Percentiles rank a stretch among this genome's conserved stretches.
Evolutionary conservation across 169 alveolate species (phyloP).

Genomic region (Amoebophrya sp.): DNA sequence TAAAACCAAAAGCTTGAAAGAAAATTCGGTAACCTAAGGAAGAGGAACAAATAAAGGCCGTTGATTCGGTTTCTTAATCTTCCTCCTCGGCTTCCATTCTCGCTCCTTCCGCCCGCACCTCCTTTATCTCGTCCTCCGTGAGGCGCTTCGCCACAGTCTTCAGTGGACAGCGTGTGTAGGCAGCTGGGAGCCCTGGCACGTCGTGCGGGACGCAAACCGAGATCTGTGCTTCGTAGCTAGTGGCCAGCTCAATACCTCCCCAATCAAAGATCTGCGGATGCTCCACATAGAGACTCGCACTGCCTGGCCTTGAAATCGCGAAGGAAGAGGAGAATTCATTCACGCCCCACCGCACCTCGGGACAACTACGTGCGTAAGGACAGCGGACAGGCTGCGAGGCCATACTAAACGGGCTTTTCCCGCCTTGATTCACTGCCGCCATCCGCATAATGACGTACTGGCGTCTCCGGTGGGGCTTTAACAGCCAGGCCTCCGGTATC

Average conservation of each 20-base stretch:
- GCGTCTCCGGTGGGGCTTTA: background rate
- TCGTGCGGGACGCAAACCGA: no score
- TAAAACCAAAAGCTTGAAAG: no score
- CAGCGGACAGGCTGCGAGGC: background rate
- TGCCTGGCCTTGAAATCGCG: background rate
- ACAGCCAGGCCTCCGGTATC: background rate
- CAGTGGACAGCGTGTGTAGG: no score
- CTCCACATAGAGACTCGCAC: background rate
- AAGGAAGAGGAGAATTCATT: background rate
- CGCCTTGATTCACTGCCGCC: background rate
- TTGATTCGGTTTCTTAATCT: no score
- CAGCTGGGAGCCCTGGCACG: no score
- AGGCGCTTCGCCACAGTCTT: background rate
- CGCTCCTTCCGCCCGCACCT: background rate
- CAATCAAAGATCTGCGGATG: background rate
- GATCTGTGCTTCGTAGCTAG: background rate
- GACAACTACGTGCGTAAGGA: background rate
- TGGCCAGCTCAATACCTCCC: background rate
- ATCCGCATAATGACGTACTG: background rate
- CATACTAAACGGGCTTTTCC: background rate
- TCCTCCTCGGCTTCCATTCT: background rate
- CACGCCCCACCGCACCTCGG: background rate
- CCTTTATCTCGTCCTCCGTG: background rate
- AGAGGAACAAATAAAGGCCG: no score
- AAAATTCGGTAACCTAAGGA: no score